Conservation (phyloP, 1,284 basidiomycete genomes). For the Bjerkandera adusta region DNA sequence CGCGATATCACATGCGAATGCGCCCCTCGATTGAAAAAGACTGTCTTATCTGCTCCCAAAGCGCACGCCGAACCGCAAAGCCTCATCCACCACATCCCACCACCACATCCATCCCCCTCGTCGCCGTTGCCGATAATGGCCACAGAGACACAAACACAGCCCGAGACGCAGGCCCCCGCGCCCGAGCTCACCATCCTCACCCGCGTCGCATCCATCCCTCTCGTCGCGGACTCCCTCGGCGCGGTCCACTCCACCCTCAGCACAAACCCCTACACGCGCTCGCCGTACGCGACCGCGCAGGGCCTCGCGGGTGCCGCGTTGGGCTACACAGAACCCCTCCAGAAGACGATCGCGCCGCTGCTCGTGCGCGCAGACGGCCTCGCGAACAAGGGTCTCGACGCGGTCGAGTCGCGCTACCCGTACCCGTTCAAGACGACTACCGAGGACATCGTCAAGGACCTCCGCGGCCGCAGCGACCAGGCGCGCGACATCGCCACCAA, state of each 20-base stretch:
- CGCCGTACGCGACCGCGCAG: slow-evolving; percentile 63
- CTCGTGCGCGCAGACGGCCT: slow-evolving; percentile 58
- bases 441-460: slow-evolving; percentile 62
- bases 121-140: slow-evolving; percentile 34
- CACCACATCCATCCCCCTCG: slow-evolving; percentile 8
- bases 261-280: slow-evolving; percentile 57
- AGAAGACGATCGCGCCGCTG: slow-evolving; percentile 61
- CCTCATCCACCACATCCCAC: neutral
- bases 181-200: slow-evolving; percentile 60
- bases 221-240: slow-evolving; percentile 60
- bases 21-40: slow-evolving; percentile 2
- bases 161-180: slow-evolving; percentile 24
- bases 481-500: slow-evolving; percentile 59
- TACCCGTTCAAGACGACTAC: slow-evolving; percentile 72
- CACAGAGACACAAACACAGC: slow-evolving; percentile 36
- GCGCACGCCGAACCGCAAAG: neutral
- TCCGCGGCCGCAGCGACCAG: slow-evolving; percentile 54
- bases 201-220: slow-evolving; percentile 67
- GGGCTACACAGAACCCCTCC: slow-evolving; percentile 61
- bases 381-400: slow-evolving; percentile 74
- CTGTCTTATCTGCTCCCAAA: slow-evolving; percentile 1
- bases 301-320: slow-evolving; percentile 56
- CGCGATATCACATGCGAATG: slow-evolving; percentile 7
- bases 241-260: slow-evolving; percentile 58
- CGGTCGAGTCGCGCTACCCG: slow-evolving; percentile 68